Evolutionary conservation across 257 asterid species (phyloP), one percentile per base, ranked within the genome.

Genomic region (Fraxinus excelsior): DNA sequence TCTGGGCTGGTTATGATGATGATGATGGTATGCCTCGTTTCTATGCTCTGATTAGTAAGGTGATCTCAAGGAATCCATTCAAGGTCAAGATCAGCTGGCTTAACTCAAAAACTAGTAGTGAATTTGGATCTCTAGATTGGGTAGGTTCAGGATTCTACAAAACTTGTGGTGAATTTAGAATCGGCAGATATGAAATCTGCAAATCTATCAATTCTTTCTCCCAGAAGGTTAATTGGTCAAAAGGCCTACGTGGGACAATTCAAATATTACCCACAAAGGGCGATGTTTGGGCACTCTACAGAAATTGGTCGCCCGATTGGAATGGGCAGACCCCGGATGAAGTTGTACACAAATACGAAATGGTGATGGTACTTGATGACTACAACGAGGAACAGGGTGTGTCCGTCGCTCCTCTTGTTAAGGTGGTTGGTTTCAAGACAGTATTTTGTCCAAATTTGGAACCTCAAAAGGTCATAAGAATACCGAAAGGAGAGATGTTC

Each of bases 1-100:
- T 92, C 34, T 92, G 97, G 97, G 92, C 97, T 49, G 96, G 91
- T n/a, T 92, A 92, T 49, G 97, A 92, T 28, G 87, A 89, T 13
- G 84, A 82, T 26, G 97, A 91, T 74, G 97, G 96, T 46, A 92
- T 92, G 97, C 97, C 97, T 3, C 96, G 97, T 60, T 88, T 88
- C 78, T 92, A 91, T 70, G 97, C 96, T 44, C 76, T 92, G 83
- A 77, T 92, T 64, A 83, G 77, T 75, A 89, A 86, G 84, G 97
- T 92, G 44, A 67, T 89, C 1, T 88, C 92, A 60, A 87, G 87
- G 80, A 81, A 85, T 32, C 97, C 97, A 14, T 88, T 92, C 81
- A 85, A 88, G 91, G 73, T 92, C 82, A 91, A 69, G 78, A 80
- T 92, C 44, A 89, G 90, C 87, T 92, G 95, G 92, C 92, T 92